phyloP scores from a whole-genome alignment of 2,329 filamentous ascomycete species.

The Davidsoniella virescens region DNA sequence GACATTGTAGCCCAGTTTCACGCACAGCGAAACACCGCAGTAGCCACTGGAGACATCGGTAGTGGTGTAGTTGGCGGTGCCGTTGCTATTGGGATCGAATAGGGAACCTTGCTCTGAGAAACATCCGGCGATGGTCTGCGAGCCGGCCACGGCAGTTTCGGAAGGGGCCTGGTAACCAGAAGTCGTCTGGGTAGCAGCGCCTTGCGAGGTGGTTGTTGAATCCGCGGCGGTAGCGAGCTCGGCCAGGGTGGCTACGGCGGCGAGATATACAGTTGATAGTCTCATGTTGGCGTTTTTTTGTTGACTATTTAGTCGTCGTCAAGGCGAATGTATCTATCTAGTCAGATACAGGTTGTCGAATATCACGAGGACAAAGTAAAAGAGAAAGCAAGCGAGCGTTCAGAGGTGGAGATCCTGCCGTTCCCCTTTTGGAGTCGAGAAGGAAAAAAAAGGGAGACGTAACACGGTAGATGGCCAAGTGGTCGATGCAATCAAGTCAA shows the following conservation, averaged over 20 bases:
- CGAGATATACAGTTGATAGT: slow-evolving; percentile 6
- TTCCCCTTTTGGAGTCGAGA: slow-evolving; percentile 5
- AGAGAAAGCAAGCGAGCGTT: slow-evolving; percentile 1
- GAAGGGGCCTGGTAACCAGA: slow-evolving; percentile 18
- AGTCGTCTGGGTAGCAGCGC: slow-evolving; percentile 17
- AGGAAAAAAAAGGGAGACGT: background rate
- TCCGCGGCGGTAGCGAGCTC: background rate
- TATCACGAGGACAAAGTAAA: background rate
- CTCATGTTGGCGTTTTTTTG: slow-evolving; percentile 7
- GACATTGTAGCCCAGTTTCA: slow-evolving; percentile 32
- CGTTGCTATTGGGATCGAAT: slow-evolving; percentile 14
- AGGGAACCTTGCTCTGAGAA: slow-evolving; percentile 29
- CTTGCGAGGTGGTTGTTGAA: background rate
- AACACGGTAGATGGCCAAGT: background rate
- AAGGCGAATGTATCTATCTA: background rate
- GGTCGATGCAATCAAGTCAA: background rate
- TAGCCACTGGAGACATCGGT: slow-evolving; percentile 22
- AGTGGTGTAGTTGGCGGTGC: slow-evolving; percentile 13
- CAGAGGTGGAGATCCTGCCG: slow-evolving; percentile 11
- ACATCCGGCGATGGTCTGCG: slow-evolving; percentile 34
- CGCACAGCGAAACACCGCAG: slow-evolving; percentile 26
- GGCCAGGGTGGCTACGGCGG: background rate
- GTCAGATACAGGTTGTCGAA: background rate
- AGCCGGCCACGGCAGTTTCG: slow-evolving; percentile 21
- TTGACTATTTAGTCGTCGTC: background rate